These are phyloP conservation scores for Dichotomocladium elegans DNA, from an alignment of 371 early-diverging fungal species.

Conservation along the genomic window DNA sequence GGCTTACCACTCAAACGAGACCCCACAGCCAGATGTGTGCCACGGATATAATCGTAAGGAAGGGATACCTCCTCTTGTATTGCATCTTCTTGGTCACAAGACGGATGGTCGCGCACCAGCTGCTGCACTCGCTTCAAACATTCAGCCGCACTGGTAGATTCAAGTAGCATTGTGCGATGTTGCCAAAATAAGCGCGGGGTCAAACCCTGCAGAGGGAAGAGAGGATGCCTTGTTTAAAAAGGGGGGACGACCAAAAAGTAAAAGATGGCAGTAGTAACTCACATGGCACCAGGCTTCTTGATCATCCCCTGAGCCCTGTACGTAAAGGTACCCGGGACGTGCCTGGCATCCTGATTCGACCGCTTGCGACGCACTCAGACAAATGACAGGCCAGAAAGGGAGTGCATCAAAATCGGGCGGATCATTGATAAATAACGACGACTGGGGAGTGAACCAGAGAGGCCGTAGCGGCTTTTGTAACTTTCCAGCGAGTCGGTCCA, in stretches of 20 bases:
- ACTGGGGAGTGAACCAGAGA: constrained; percentile 75
- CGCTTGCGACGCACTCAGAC: constrained; percentile 69
- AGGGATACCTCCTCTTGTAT: constrained; percentile 4
- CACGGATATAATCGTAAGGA: constrained; percentile 45
- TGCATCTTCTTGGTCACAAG: constrained; percentile 11
- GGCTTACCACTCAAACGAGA: constrained; percentile 45
- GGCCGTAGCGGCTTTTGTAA: constrained; percentile 74
- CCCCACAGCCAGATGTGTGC: constrained; percentile 63
- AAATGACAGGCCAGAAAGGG: constrained; percentile 64
- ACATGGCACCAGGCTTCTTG: constrained; percentile 75
- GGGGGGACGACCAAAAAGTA: too few species aligned
- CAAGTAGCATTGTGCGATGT: constrained; percentile 46
- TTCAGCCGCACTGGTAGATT: constrained; percentile 19
- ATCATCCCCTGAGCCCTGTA: constrained; percentile 90
- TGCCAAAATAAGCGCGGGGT: constrained; percentile 73
- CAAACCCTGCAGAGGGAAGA: too few species aligned
- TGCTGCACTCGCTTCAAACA: constrained; percentile 46
- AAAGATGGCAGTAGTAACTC: background rate
- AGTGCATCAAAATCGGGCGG: constrained; percentile 47
- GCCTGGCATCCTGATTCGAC: constrained; percentile 51
- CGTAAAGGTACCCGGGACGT: constrained; percentile 61
- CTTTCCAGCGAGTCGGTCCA: constrained; percentile 28
- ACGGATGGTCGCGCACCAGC: too few species aligned
- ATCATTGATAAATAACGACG: constrained; percentile 35
- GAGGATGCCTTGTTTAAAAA: too few species aligned